Evolutionary conservation across 192 early-diverging fungal species (phyloP).

Genomic region (Backusella parvicylindrica): DNA sequence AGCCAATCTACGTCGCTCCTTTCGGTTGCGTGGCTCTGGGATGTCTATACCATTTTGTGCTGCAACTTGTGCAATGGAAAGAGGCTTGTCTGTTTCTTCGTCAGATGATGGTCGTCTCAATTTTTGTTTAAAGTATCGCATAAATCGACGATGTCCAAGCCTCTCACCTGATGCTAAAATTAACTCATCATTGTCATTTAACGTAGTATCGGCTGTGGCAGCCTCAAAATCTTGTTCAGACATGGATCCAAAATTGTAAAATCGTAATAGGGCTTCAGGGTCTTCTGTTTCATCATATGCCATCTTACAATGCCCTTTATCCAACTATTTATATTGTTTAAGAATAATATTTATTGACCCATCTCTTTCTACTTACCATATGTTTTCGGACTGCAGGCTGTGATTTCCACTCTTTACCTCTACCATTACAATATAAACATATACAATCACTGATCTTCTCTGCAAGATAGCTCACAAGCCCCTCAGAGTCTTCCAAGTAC

Average conservation of each 20-base stretch:
- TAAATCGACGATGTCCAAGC: conserved; percentile 14
- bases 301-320: conserved; percentile 96
- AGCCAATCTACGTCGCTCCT: conserved; percentile 10
- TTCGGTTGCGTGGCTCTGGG: conserved; percentile 6
- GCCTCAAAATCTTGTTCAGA: conserved; percentile 28
- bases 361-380: conserved; percentile 69
- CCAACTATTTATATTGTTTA: conserved; percentile 41
- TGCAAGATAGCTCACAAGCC: conserved; percentile 84
- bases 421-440: conserved; percentile 93
- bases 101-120: neutral
- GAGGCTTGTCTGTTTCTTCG: neutral
- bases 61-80: neutral
- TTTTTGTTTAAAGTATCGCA: conserved; percentile 23
- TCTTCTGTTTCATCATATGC: conserved; percentile 90
- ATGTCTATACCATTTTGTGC: neutral
- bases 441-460: conserved; percentile 93
- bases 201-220: neutral
- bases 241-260: conserved; percentile 84
- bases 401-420: conserved; percentile 75
- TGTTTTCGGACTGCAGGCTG: conserved; percentile 91
- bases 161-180: conserved; percentile 13
- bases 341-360: neutral
- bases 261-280: conserved; percentile 84
- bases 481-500: conserved; percentile 82
- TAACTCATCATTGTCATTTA: conserved; percentile 8